Conservation (phyloP, 2,329 filamentous ascomycete species). For the Didymella exigua region DNA sequence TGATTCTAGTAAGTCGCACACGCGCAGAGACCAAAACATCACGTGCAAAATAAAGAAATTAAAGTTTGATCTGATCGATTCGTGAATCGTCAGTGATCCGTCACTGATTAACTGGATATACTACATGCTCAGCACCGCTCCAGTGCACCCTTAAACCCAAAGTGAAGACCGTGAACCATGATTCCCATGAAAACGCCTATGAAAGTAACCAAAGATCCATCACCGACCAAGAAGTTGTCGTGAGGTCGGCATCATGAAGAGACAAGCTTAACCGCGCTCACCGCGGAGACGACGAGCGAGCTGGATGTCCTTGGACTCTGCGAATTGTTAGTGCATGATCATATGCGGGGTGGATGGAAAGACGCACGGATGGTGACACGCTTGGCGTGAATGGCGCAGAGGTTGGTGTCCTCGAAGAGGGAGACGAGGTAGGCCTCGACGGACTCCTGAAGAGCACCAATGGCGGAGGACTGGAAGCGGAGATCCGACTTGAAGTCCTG, state of each 20-base stretch:
- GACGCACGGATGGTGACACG: constrained; percentile 76
- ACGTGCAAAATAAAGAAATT: constrained; percentile 10
- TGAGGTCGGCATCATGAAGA: constrained; percentile 30
- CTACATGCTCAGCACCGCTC: constrained; percentile 46
- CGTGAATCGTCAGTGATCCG: constrained; percentile 40
- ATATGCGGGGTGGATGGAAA: not conserved
- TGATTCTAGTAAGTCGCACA: not conserved
- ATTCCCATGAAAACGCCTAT: constrained; percentile 44
- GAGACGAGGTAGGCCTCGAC: constrained; percentile 96
- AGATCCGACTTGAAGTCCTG: constrained; percentile 70
- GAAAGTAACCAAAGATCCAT: constrained; percentile 36
- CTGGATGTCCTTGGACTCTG: constrained; percentile 96
- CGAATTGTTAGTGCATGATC: constrained; percentile 25
- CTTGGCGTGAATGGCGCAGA: constrained; percentile 96
- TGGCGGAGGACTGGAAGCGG: constrained; percentile 95
- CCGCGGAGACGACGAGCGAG: constrained; percentile 69
- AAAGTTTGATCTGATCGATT: constrained; percentile 43
- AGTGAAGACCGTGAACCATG: constrained; percentile 46
- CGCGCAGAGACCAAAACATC: constrained; percentile 3
- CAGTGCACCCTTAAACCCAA: constrained; percentile 45
- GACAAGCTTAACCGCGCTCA: constrained; percentile 56
- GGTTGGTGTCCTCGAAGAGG: constrained; percentile 94
- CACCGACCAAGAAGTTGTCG: constrained; percentile 33
- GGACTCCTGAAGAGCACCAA: constrained; percentile 90
- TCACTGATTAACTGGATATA: constrained; percentile 48